Conservation (phyloP, 139 green algal genomes). For the Tetratostichococcus sp. region DNA sequence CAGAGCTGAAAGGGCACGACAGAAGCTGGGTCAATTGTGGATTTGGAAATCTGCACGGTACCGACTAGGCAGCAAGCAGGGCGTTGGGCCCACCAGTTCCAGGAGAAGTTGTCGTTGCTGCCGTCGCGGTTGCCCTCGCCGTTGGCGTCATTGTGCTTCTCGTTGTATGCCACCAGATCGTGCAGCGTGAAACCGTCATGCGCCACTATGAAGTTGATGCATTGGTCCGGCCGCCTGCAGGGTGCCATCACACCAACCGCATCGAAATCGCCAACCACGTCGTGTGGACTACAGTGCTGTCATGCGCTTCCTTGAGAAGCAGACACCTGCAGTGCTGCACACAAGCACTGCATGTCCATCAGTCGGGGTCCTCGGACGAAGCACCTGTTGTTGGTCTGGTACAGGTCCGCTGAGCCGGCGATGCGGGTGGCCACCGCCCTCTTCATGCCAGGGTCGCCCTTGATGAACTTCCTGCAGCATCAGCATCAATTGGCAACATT, state of each 20-base stretch:
- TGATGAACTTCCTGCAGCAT: conserved; percentile 30
- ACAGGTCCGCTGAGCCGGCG: conserved; percentile 88
- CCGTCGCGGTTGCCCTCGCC: conserved; percentile 78
- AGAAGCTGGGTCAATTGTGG: too few species aligned
- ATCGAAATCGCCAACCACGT: too few species aligned
- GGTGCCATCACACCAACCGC: conserved; percentile 3
- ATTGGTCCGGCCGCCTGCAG: conserved; percentile 80
- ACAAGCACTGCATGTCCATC: too few species aligned
- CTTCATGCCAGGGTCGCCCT: conserved; percentile 82
- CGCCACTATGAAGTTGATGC: conserved; percentile 93
- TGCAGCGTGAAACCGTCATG: conserved; percentile 94
- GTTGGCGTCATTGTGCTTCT: conserved; percentile 84
- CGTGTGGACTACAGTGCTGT: conserved; percentile 27
- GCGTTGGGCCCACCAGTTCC: conserved; percentile 79
- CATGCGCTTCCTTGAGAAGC: too few species aligned
- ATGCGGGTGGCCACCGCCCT: conserved; percentile 82
- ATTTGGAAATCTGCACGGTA: too few species aligned
- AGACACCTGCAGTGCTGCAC: conserved; percentile 2
- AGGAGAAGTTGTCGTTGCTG: conserved; percentile 96
- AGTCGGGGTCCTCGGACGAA: too few species aligned
- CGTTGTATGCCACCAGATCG: conserved; percentile 86
- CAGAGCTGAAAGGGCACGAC: too few species aligned
- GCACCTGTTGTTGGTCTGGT: conserved; percentile 62
- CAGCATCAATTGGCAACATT: too few species aligned
- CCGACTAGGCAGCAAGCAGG: not conserved